Evolutionary conservation across 2,329 filamentous ascomycete genomes (phyloP), one percentile per base, ranked within the genome.

Genomic region (Blumeria graminis): DNA sequence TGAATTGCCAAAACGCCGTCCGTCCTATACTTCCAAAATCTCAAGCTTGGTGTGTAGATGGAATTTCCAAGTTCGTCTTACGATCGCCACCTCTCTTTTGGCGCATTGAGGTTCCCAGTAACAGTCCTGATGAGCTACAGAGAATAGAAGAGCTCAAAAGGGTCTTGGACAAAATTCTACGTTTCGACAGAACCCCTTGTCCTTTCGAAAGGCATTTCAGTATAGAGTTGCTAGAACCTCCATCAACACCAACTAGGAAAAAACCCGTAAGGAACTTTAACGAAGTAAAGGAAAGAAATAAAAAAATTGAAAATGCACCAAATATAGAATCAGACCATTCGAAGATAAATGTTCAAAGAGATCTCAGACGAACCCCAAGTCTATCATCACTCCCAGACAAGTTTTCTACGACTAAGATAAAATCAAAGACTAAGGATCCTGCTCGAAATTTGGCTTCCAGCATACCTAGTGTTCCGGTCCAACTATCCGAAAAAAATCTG

Each of bases 31-130:
- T 95, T 55, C 86, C 86, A 28, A 86, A 86, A 67, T 93, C 87
- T 58, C 88, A 94, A 68, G 93, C 85, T 66, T 95, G 89, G 89
- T 93, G 85, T 67, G 84, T 95, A 35, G 86, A 93, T 67, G 84
- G 86, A 57, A 76, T 81, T 83, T 87, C 73, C 68, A 77, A 82
- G 62, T 94, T 94, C 62, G 84, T 94, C n/a, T 71, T 95, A 58
- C 84, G 89, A 61, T 86, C 93, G 61, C 78, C 82, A 48, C 82
- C 89, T 34, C 82, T 84, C 46, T 95, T 92, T 68, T 94, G 92
- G 76, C 81, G 89, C 60, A 92, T 95, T 63, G 89, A 95, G 65
- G 70, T 95, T 6, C 85, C 87, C 0, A 75, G 79, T 14, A 73
- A 73, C 38, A 77, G 77, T 0, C 70, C 76, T 1, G 78, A 82